A percentile compares a stretch with the other conserved stretches of the same genome.
These are phyloP conservation scores for Solanum chacoense DNA, from an alignment of 305 asterid species.

Conservation along the genomic window DNA sequence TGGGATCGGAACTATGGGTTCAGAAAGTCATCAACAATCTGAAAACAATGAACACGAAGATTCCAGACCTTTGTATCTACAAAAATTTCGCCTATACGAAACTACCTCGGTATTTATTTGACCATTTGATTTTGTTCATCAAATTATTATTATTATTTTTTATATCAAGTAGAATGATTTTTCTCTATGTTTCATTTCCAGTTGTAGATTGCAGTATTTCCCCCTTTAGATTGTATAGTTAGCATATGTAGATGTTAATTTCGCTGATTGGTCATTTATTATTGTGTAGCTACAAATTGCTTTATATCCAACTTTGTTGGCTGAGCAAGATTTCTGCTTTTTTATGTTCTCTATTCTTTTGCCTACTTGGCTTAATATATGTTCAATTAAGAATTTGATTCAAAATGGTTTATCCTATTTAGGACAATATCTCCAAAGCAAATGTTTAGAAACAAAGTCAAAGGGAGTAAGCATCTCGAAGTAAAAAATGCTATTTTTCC, in stretches of 20 bases:
- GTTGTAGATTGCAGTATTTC: neutral
- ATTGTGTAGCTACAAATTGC: neutral
- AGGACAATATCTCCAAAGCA: neutral
- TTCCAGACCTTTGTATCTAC: slow-evolving; percentile 25
- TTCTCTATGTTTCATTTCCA: neutral
- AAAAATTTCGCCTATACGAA: slow-evolving; percentile 71
- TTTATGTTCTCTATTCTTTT: neutral
- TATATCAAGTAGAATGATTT: neutral
- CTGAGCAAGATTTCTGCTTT: neutral
- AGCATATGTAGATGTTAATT: neutral
- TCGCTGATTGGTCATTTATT: neutral
- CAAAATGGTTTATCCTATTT: neutral
- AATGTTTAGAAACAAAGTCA: neutral
- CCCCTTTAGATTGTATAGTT: neutral
- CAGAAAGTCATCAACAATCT: slow-evolving; percentile 16
- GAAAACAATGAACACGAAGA: slow-evolving; percentile 20
- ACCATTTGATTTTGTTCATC: slow-evolving; percentile 1
- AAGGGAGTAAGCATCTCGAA: neutral
- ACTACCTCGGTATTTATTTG: slow-evolving; percentile 59
- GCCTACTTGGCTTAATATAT: neutral
- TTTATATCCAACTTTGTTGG: neutral
- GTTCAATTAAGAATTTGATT: neutral
- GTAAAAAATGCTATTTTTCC: neutral
- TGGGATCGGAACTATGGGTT: slow-evolving; percentile 46
- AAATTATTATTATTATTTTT: neutral